Evolutionary conservation across 2,329 filamentous ascomycete genomes (phyloP), one percentile per base, ranked within the genome.

Genomic region (Dactylonectria estremocensis): DNA sequence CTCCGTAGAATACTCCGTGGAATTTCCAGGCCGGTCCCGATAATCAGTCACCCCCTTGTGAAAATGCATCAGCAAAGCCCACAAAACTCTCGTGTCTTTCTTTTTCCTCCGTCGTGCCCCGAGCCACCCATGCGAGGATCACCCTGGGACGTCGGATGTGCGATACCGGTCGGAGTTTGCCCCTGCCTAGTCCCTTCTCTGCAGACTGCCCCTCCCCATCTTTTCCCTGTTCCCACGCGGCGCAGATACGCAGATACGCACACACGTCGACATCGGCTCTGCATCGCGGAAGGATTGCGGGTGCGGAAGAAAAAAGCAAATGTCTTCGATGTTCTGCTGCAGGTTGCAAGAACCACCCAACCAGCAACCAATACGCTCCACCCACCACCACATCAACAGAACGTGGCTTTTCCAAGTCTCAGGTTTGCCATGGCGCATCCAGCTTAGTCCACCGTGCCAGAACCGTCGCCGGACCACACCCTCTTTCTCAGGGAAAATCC

Each of bases 151-250:
- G n/a, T 40, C 53, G 60, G 18, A 49, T 49, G 20, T 46, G 49
- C 28, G 20, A 53, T n/a, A 53, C 49, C 49, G 22, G 49, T 43
- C 40, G 16, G 40, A 43, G 40, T 43, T n/a, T 28, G 24, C 24
- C 24, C 24, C 24, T 28, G 46, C 24, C 46, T 20, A 11, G 20
- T 18, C 46, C 46, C 20, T 28, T 28, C 46, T 28, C 46, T 11
- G n/a, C 46, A 24, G 60, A 54, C 28, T 48, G 48, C 61, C 61
- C 46, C 52, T 64, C 40, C 40, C 40, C 40, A 43, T 43, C 61
- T 7, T 20, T 22, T 54, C 61, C 61, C 46, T 58, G 61, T 49
- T 64, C 61, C 61, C 61, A 64, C 61, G 61, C 54, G 61, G 43
- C 55, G 52, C 35, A 59, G 43, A 37, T 28, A 50, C 16, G 40